Base-by-base conservation (phyloP, 163 green algal genomes). In the Volvox carteri region DNA sequence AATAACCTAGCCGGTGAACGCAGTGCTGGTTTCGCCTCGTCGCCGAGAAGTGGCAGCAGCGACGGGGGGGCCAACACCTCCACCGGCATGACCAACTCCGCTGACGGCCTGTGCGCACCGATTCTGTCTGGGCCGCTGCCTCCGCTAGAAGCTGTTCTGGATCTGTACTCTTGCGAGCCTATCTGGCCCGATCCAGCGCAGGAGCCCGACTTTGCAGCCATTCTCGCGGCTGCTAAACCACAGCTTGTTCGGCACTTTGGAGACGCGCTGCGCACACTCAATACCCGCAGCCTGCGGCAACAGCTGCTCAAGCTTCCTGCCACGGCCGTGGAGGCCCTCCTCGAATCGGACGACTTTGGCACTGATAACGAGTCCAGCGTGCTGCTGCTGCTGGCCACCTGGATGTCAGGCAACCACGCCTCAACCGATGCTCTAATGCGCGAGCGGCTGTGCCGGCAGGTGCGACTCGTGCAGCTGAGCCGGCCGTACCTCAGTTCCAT, bases 351-450 rank as follows among this genome's bases (percentile, higher is more conserved):
- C 33, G 46, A 44, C 30, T 87, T 80, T 21, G 65, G 62, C 21
- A 72, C 80, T 21, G 80, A 87, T 65, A 50, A 16, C 80, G 80
- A 87, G 46, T 56, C 33, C 80, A 87, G 33, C 35, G 44, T 87
- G 46, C 65, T 87, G 62, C 48, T 79, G 28, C 16, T 87, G 33
- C 62, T 87, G 30, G 80, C 80, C 28, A 33, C 7, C 1, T 87
- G 80, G 80, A 77, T 77, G n/a, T 9, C 56, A 33, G 65, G 8
- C 30, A 78, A 72, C 44, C 0, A 33, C 21, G 46, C 11, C 18
- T 11, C 25, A 0, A 60, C 23, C 35, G 58, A 75, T 39, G 39
- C 37, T 2, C n/a, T 2, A 11, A 76, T 56, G 39, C 58, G 78
- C 8, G 41, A 75, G 78, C 56, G 58, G 37, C 39, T 86, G 58